These are phyloP conservation scores for Hypoxylon subgilvum DNA, from an alignment of 495 filamentous ascomycete genomes.

Conservation along the genomic window DNA sequence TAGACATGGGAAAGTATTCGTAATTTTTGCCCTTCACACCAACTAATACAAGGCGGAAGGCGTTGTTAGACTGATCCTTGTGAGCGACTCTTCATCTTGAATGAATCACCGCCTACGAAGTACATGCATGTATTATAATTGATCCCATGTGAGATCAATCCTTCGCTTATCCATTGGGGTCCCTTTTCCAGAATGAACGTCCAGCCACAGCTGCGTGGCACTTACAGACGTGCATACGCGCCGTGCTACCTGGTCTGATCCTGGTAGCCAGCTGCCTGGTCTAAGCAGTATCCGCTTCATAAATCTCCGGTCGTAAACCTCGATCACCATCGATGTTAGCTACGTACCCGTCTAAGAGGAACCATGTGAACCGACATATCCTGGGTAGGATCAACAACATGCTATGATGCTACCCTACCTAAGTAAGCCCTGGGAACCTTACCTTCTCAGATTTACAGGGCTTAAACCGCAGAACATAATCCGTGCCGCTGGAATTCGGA, in stretches of 20 bases:
- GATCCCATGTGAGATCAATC: conserved; percentile 6
- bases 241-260: too few species aligned
- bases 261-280: not conserved
- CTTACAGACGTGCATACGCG: conserved; percentile 36
- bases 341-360: not conserved
- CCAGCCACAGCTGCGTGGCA: conserved; percentile 9
- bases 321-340: conserved; percentile 5
- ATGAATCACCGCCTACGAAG: too few species aligned
- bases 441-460: too few species aligned
- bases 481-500: not conserved
- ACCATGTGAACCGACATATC: not conserved
- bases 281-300: conserved; percentile 14
- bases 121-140: not conserved
- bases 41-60: too few species aligned
- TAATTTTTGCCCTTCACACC: too few species aligned
- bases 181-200: conserved; percentile 28
- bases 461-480: not conserved
- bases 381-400: conserved; percentile 4
- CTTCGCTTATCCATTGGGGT: conserved; percentile 28
- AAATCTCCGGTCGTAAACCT: conserved; percentile 9
- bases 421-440: too few species aligned
- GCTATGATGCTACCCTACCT: conserved; percentile 1
- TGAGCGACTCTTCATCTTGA: too few species aligned
- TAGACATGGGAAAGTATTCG: too few species aligned
- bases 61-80: not conserved